Percentiles rank a stretch among this genome's conserved stretches.
Conservation (phyloP, 208 protist species). For the Naegleria gruberi region DNA sequence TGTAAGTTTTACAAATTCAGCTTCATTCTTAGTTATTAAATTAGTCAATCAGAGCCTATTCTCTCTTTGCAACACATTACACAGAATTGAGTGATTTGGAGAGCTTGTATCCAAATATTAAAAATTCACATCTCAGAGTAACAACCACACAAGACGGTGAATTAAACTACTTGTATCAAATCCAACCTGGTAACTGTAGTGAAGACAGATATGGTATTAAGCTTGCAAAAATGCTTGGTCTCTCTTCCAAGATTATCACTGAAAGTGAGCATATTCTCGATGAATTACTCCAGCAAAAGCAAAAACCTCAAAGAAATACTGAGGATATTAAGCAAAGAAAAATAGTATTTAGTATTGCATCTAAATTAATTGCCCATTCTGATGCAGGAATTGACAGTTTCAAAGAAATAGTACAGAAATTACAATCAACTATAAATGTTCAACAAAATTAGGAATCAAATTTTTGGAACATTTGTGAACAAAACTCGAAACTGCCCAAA, state of each 20-base stretch:
- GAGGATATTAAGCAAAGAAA: neutral
- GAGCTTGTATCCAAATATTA: constrained; percentile 24
- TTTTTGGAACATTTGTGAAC: neutral
- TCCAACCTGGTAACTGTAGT: neutral
- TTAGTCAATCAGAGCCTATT: neutral
- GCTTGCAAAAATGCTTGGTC: constrained; percentile 11
- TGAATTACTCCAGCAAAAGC: neutral
- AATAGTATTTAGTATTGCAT: neutral
- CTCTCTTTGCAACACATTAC: constrained; percentile 30
- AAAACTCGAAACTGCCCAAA: constrained; percentile 46
- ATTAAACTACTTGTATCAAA: neutral
- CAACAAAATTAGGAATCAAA: neutral
- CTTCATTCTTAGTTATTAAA: neutral
- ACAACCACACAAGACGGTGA: neutral
- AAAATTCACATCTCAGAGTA: constrained; percentile 24
- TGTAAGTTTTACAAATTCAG: constrained; percentile 49
- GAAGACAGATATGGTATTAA: constrained; percentile 27
- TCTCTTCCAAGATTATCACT: neutral
- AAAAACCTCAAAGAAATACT: neutral
- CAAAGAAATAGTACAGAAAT: neutral
- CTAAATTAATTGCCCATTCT: neutral
- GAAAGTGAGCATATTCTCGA: neutral
- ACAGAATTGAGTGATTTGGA: constrained; percentile 8
- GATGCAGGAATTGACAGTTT: neutral
- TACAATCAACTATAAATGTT: neutral